A percentile compares a stretch with the other conserved stretches of the same genome.
phyloP scores from a whole-genome alignment of 331 rosid species.

The Arachis monticola region DNA sequence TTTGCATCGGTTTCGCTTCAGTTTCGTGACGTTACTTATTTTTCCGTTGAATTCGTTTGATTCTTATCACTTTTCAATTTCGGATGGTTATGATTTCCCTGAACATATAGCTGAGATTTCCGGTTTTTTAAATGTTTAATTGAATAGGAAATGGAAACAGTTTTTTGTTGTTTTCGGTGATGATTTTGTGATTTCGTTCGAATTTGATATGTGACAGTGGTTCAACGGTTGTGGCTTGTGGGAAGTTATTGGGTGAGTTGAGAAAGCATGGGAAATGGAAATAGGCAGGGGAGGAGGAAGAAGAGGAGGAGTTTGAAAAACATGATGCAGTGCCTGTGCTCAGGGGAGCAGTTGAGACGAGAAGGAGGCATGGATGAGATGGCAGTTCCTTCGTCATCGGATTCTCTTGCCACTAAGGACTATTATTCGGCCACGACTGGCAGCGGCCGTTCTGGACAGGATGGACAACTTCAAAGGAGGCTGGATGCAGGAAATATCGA shows the following conservation, averaged over 20 bases:
- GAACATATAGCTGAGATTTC: slow-evolving; percentile 6
- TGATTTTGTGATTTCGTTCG: slow-evolving; percentile 8
- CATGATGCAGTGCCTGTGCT: slow-evolving; percentile 72
- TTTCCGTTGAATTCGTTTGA: neutral
- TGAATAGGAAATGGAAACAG: neutral
- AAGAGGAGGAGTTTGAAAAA: slow-evolving; percentile 47
- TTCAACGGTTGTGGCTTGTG: slow-evolving; percentile 38
- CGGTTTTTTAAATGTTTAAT: neutral
- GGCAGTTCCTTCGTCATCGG: slow-evolving; percentile 52
- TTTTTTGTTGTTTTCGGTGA: neutral
- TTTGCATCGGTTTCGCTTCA: slow-evolving; percentile 19
- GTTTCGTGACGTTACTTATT: slow-evolving; percentile 34
- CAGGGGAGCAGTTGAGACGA: slow-evolving; percentile 59
- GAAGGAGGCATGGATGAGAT: slow-evolving; percentile 41
- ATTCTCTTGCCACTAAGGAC: slow-evolving; percentile 60
- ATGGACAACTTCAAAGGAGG: slow-evolving; percentile 48
- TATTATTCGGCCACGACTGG: slow-evolving; percentile 43
- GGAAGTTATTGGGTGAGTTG: slow-evolving; percentile 52
- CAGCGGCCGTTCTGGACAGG: slow-evolving; percentile 46
- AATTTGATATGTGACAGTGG: slow-evolving; percentile 33
- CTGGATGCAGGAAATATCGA: slow-evolving; percentile 65
- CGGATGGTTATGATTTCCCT: slow-evolving; percentile 9
- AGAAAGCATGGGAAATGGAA: slow-evolving; percentile 63
- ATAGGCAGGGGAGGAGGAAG: slow-evolving; percentile 45
- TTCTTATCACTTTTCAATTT: slow-evolving; percentile 27